These are phyloP conservation scores for Salix brachista DNA, from an alignment of 345 rosid species.

Conservation along the genomic window DNA sequence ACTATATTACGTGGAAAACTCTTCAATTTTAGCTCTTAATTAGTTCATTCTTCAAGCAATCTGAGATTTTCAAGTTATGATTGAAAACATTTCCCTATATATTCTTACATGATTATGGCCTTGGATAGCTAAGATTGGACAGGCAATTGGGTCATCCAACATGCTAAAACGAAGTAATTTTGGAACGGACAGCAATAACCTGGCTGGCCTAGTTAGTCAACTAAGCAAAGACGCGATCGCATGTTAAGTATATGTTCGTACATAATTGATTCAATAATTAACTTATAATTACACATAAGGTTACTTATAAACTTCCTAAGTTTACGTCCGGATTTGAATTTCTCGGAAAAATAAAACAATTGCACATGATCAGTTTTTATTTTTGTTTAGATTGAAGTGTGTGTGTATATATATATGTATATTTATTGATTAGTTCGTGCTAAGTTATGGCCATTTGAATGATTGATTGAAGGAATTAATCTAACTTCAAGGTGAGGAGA, in stretches of 20 bases:
- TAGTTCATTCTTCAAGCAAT: background rate
- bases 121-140: background rate
- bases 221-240: slow-evolving; percentile 7
- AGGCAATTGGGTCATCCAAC: background rate
- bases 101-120: background rate
- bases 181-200: slow-evolving; percentile 5
- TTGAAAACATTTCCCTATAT: background rate
- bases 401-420: fast-evolving
- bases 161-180: background rate
- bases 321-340: background rate
- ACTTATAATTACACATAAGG: background rate
- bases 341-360: slow-evolving; percentile 14
- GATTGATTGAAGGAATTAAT: slow-evolving; percentile 4
- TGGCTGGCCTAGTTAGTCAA: slow-evolving; percentile 26
- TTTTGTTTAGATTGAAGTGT: background rate
- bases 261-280: slow-evolving; percentile 2
- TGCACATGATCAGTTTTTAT: background rate
- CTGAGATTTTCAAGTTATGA: background rate
- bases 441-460: slow-evolving; percentile 14
- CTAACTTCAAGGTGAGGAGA: background rate
- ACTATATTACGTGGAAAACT: background rate
- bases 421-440: background rate
- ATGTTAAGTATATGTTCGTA: background rate
- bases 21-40: background rate
- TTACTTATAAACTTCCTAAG: slow-evolving; percentile 18